Percentiles rank a stretch among this genome's conserved stretches.
These are phyloP conservation scores for Diutina pseudorugosa DNA, from an alignment of 1,139 yeast genomes.

Conservation along the genomic window DNA sequence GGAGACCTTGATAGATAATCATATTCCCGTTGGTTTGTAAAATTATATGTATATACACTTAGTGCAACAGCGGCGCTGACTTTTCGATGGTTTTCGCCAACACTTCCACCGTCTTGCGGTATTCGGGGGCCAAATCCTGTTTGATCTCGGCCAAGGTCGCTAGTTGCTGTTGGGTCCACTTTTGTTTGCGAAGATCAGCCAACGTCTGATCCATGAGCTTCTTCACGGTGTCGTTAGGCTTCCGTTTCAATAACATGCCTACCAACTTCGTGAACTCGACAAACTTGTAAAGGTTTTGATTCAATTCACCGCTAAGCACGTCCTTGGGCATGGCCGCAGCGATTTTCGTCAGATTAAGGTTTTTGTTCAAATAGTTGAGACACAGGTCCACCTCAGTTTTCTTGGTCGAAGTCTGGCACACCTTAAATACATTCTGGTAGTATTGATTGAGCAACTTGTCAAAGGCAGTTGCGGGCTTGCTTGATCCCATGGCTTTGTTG, in stretches of 20 bases:
- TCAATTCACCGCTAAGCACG: conserved; percentile 13
- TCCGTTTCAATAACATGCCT: conserved; percentile 6
- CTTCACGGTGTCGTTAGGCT: conserved; percentile 6
- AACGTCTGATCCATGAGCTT: conserved; percentile 8
- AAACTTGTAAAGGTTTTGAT: conserved; percentile 13
- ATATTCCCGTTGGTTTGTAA: neutral
- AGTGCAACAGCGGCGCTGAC: conserved; percentile 3
- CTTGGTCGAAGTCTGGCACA: neutral
- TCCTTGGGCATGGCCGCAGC: conserved; percentile 8
- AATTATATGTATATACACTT: neutral
- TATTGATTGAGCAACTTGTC: neutral
- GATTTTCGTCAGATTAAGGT: conserved; percentile 18
- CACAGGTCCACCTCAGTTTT: conserved; percentile 15
- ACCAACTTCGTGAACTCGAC: conserved; percentile 18
- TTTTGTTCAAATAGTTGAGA: conserved; percentile 19
- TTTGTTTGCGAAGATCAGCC: conserved; percentile 4
- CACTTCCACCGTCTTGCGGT: conserved; percentile 5
- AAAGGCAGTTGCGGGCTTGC: neutral
- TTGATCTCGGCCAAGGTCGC: conserved; percentile 7
- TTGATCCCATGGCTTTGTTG: neutral
- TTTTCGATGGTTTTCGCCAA: conserved; percentile 8
- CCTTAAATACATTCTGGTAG: neutral
- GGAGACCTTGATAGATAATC: neutral
- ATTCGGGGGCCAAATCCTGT: conserved; percentile 7
- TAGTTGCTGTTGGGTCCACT: conserved; percentile 7